Base-by-base conservation (phyloP, 2,329 filamentous ascomycete genomes). In the Trichoderma sp. region DNA sequence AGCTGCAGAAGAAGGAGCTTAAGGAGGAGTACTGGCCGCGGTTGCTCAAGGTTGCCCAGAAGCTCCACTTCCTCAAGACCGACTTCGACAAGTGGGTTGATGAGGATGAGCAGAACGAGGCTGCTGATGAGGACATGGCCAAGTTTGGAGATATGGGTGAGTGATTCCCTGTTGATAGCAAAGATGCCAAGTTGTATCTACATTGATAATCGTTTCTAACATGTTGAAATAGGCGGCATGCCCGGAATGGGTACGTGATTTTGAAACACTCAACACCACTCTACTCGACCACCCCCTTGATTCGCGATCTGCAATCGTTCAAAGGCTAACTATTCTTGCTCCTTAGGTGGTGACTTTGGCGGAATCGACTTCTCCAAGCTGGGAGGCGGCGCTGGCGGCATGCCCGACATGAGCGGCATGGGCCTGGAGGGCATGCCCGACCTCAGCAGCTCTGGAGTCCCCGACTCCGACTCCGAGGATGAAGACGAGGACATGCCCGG, bases 81-180 rank as follows among this genome's bases (percentile, higher is more conserved):
- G 92, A 99, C 86, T 99, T 99, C 79, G 95, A 98, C 87, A 98
- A 97, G 92, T 98, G 95, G 95, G 93, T 97, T 79, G 95, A 98
- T 77, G 94, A 98, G 89, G 95, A 99, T 81, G 96, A 99, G 89
- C 96, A 99, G 86, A 92, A 98, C 80, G 94, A 94, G 83, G 91
- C 89, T 73, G 86, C 89, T 63, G 94, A 97, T 75, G 94, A 97
- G 71, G 95, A 97, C 82, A 84, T 91, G 77, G 89, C 88, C 75
- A 86, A 90, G 81, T 90, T 89, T 77, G 89, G 87, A 72, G 89
- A 89, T 75, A 92, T 90, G 89, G 87, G 88, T 86, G 81, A 79
- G 86, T 87, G 68, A 76, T 47, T 24, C 60, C 5, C 14, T 18
- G 18, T 47, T 32, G 21, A 6, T 24, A 30, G n/a, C 36, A 43